Conservation (phyloP, 164 flowering plant genomes). For the Macadamia tetraphylla region DNA sequence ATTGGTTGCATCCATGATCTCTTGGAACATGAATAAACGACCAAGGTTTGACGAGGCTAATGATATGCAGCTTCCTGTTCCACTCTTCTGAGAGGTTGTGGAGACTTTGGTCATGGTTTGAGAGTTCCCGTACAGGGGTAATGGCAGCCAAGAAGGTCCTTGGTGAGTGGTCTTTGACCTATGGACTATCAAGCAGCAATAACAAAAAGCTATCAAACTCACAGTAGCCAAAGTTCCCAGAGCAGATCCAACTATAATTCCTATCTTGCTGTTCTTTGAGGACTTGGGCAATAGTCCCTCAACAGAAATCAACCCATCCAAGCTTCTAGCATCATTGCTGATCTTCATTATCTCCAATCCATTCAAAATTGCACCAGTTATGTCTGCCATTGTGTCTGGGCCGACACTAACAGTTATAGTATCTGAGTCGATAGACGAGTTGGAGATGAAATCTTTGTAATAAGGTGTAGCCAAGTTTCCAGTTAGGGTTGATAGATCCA, state of each 20-base stretch:
- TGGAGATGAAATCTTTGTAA: conserved; percentile 19
- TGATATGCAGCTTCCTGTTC: conserved; percentile 18
- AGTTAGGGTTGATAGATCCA: conserved; percentile 12
- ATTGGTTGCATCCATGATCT: conserved; percentile 22
- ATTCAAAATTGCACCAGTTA: conserved; percentile 17
- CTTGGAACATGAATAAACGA: conserved; percentile 22
- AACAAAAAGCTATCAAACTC: conserved; percentile 9
- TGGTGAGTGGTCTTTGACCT: conserved; percentile 12
- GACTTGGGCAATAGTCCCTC: conserved; percentile 13
- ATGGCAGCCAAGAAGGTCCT: conserved; percentile 13
- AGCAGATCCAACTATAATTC: conserved; percentile 10
- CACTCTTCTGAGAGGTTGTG: conserved; percentile 18
- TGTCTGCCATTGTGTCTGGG: conserved; percentile 13
- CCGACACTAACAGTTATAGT: conserved; percentile 17
- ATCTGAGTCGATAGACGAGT: conserved; percentile 8
- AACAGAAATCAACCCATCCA: conserved; percentile 17
- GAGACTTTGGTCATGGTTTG: conserved; percentile 17
- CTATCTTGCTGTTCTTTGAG: conserved; percentile 9
- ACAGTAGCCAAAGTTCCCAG: conserved; percentile 10
- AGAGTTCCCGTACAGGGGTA: conserved; percentile 20
- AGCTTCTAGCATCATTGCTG: conserved; percentile 15
- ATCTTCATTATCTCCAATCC: conserved; percentile 28
- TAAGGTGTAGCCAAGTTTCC: conserved; percentile 13
- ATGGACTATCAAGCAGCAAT: conserved; percentile 10
- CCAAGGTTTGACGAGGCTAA: conserved; percentile 14